Evolutionary conservation across 805 yeast species (phyloP), one percentile per base, ranked within the genome.

Genomic region (Saccharomycopsis sp.): DNA sequence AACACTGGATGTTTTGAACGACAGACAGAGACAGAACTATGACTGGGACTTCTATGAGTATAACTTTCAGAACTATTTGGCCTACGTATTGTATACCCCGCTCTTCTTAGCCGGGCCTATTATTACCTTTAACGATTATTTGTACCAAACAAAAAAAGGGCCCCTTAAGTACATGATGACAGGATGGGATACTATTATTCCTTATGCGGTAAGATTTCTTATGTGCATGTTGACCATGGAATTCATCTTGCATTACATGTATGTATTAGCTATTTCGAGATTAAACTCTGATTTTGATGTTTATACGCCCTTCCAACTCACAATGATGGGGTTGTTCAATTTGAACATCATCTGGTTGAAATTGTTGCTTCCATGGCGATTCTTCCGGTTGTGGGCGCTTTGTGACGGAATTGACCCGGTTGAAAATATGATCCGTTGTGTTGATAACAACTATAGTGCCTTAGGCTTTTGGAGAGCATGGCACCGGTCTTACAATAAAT

Each of bases 391-490:
- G 64, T 94, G 99, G 99, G 80, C 94, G 5, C 73, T 94, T 58
- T 64, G 89, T n/a, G 99, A 94, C 70, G 89, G 88, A 0, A 89
- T 93, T 56, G 98, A 94, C 67, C 89, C 98, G 0, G 98, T 99
- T 1, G 99, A 94, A 69, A 94, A 94, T 68, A 94, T 94, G 98
- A 84, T 94, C 58, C 78, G 99, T 59, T 92, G 98, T 69, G 89
- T 94, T 83, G 88, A 90, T 69, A 90, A 94, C 72, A 94, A 94
- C 72, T 94, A 85, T 70, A 87, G 96, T 38, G 94, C 97, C 0
- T 71, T 89, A 62, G 90, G 94, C n/a, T 94, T 94, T 70, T 94
- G 99, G 99, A 80, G 98, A 68, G 96, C 97, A 2, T 94, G 99
- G 99, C 99, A 94, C 72, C 81, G 98, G 67, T 86, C 96, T 53